These are phyloP conservation scores for Lepraria neglecta DNA, from an alignment of 495 filamentous ascomycete genomes.

Conservation along the genomic window DNA sequence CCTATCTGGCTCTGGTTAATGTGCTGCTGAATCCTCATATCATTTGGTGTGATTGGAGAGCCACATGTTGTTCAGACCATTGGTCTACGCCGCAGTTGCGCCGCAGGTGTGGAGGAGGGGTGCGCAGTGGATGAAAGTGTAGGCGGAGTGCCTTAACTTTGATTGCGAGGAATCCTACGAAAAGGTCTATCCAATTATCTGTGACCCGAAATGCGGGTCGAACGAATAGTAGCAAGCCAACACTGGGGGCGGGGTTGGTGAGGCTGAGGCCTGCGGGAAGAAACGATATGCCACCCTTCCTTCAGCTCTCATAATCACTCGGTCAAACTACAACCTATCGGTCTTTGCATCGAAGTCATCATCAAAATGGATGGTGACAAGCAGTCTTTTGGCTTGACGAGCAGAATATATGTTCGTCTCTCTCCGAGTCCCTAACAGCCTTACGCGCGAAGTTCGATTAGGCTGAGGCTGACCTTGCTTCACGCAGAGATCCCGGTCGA, in stretches of 20 bases:
- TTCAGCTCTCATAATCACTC: background rate
- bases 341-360: background rate
- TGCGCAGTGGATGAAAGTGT: background rate
- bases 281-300: background rate
- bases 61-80: background rate
- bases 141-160: conserved; percentile 1
- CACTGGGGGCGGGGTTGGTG: background rate
- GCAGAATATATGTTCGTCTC: conserved; percentile 20
- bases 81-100: background rate
- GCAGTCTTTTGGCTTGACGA: conserved; percentile 24
- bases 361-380: conserved; percentile 18
- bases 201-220: background rate
- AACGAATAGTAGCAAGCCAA: background rate
- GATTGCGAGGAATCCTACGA: background rate
- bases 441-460: background rate
- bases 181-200: background rate
- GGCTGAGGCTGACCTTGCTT: conserved; percentile 17
- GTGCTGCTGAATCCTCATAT: background rate
- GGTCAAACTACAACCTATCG: background rate
- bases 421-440: too few relatives aligned
- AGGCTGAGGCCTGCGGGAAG: background rate
- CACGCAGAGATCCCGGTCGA: conserved; percentile 20
- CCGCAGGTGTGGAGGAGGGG: background rate
- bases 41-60: background rate
- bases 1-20: background rate